These are phyloP conservation scores for Mortierella alpina DNA, from an alignment of 192 early-diverging fungal species.

Conservation along the genomic window DNA sequence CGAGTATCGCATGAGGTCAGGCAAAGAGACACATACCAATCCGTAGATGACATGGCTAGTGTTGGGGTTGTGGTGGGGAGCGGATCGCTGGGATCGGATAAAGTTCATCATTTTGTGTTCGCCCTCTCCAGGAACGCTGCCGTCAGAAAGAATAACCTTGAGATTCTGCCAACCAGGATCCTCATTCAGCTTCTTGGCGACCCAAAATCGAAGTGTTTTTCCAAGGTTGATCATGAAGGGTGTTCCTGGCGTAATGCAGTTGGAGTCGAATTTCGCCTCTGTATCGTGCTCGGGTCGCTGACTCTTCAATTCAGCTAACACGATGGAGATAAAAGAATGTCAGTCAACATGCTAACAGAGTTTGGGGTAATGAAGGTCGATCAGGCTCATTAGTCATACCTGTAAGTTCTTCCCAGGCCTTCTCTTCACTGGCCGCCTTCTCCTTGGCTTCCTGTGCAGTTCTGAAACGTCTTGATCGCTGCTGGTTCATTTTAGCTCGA, in stretches of 20 bases:
- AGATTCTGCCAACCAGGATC: conserved; percentile 89
- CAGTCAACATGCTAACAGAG: not conserved
- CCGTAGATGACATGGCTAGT: conserved; percentile 94
- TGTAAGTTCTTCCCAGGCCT: conserved; percentile 51
- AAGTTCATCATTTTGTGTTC: conserved; percentile 99
- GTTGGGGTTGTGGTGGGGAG: conserved; percentile 88
- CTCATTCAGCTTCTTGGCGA: conserved; percentile 86
- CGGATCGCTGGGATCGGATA: conserved; percentile 83
- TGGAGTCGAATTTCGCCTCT: conserved; percentile 87
- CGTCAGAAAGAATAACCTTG: conserved; percentile 93
- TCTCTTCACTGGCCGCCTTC: conserved; percentile 61
- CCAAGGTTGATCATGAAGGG: conserved; percentile 95
- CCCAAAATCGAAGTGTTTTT: conserved; percentile 87
- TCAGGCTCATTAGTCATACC: conserved; percentile 8
- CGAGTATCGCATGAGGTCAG: not conserved
- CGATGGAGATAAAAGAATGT: not conserved
- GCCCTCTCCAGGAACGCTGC: conserved; percentile 97
- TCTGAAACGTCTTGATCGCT: conserved; percentile 96
- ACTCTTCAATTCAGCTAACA: conserved; percentile 60
- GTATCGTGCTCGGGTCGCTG: conserved; percentile 59
- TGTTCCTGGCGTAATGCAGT: conserved; percentile 99
- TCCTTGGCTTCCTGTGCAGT: conserved; percentile 86
- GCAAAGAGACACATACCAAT: conserved; percentile 56
- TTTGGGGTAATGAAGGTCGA: not conserved
- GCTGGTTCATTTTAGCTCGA: conserved; percentile 99